A percentile compares a stretch with the other conserved stretches of the same genome.
Evolutionary conservation across 1,139 yeast genomes (phyloP).

Genomic region (Suhomyces ambrosiae): DNA sequence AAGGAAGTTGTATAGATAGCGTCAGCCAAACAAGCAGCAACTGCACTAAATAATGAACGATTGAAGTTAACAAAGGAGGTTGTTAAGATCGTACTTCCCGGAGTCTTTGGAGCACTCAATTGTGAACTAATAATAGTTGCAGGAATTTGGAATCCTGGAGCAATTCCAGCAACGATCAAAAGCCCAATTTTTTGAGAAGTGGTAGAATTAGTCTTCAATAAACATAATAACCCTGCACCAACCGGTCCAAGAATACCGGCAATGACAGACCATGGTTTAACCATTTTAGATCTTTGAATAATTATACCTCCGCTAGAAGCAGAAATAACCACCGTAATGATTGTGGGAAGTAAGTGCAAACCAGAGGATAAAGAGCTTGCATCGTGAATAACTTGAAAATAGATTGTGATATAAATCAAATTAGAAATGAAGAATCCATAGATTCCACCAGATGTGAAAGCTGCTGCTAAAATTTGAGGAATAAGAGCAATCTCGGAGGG

Average conservation of each 20-base stretch:
- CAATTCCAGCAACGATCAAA: slow-evolving; percentile 35
- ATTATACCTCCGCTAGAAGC: slow-evolving; percentile 33
- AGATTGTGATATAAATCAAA: slow-evolving; percentile 21
- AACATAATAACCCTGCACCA: slow-evolving; percentile 36
- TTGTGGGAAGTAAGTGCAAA: slow-evolving; percentile 36
- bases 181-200: slow-evolving; percentile 34
- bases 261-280: slow-evolving; percentile 32
- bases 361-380: slow-evolving; percentile 40
- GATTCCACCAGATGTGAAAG: slow-evolving; percentile 8
- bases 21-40: slow-evolving; percentile 32
- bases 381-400: slow-evolving; percentile 40
- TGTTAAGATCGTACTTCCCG: slow-evolving; percentile 41
- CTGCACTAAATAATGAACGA: slow-evolving; percentile 35
- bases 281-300: slow-evolving; percentile 31
- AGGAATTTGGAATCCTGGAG: slow-evolving; percentile 34
- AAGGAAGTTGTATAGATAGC: too few relatives aligned
- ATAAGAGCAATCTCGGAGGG: slow-evolving; percentile 40
- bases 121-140: slow-evolving; percentile 31
- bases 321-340: slow-evolving; percentile 34
- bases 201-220: slow-evolving; percentile 34
- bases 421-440: slow-evolving; percentile 10
- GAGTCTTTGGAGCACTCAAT: slow-evolving; percentile 37
- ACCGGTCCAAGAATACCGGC: slow-evolving; percentile 31
- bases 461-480: slow-evolving; percentile 19
- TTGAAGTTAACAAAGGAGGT: slow-evolving; percentile 34